Base-by-base conservation (phyloP, 208 protist species). In the Acanthamoeba culbertsoni region DNA sequence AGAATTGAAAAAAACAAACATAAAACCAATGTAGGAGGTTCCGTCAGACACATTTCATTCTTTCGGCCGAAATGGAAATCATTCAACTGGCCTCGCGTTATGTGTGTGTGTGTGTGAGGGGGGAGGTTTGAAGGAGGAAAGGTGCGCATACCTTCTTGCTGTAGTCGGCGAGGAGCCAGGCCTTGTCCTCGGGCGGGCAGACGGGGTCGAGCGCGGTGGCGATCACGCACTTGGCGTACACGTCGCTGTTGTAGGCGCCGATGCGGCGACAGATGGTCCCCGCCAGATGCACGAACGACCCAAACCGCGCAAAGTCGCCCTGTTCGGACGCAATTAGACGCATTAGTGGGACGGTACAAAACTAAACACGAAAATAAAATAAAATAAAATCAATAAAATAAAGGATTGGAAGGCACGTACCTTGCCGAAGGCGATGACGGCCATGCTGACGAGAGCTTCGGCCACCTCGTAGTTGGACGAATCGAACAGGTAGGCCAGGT, bases 401-500 rank as follows among this genome's bases (percentile, higher is more conserved):
- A n/a, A n/a, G n/a, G n/a, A n/a, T n/a, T n/a, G n/a, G n/a, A n/a
- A n/a, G n/a, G n/a, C n/a, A n/a, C n/a, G 55, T 86, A 89, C 79
- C 79, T 28, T 40, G 18, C 82, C 82, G 28, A 43, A 90, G 48
- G 51, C 42, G 12, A 71, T 33, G 10, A 48, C 23, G 20, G 23
- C 16, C 53, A 90, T 20, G 20, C 35, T 45, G 82, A 90, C n/a
- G 14, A 90, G 82, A 33, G 82, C 82, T 40, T 90, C 82, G 40
- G 82, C 82, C 18, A 90, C 82, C 20, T 62, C 82, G 40, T 90
- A 90, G 42, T 33, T 71, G 5, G 82, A 71, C 8, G 51, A 68
- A 20, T 90, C 82, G 16, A 90, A 90, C n/a, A 90, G 82, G 14
- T 68, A 90, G 45, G 48, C 82, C 45, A 90, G 40, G 53, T 90